Percentiles rank a stretch among this genome's conserved stretches.
phyloP scores from a whole-genome alignment of 2,329 filamentous ascomycete species.

The Fusarium coffeatum region DNA sequence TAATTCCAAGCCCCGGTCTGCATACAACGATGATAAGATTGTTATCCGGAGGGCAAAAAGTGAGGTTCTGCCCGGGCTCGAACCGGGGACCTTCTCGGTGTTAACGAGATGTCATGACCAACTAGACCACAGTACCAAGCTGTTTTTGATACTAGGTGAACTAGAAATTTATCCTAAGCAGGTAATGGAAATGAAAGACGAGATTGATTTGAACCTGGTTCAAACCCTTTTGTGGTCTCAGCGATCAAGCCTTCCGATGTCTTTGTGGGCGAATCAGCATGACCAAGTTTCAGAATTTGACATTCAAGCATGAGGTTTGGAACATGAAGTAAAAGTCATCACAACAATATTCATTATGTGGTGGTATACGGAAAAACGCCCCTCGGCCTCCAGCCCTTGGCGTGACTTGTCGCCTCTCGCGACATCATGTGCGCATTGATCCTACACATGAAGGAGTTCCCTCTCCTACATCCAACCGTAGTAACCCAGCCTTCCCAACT shows the following conservation, averaged over 20 bases:
- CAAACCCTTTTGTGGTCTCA: too few species aligned
- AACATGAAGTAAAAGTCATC: background rate
- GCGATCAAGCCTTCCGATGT: too few species aligned
- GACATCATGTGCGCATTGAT: conserved; percentile 18
- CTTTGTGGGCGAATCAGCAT: background rate
- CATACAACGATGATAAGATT: background rate
- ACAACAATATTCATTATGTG: conserved; percentile 38
- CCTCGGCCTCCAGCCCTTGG: conserved; percentile 10
- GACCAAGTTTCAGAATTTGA: background rate
- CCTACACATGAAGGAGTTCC: conserved; percentile 10
- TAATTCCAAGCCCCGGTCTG: background rate
- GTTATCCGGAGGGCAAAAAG: rapidly evolving
- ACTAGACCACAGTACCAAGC: background rate
- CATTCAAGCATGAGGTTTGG: background rate
- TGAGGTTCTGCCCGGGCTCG: background rate
- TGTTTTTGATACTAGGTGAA: background rate
- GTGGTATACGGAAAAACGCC: conserved; percentile 33
- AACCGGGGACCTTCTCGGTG: background rate
- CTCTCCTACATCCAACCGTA: conserved; percentile 11
- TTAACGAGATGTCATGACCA: background rate
- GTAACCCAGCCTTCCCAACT: conserved; percentile 21
- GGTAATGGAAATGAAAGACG: background rate
- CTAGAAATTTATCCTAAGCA: background rate
- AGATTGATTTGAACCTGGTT: background rate
- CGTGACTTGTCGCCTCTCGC: conserved; percentile 10